These are phyloP conservation scores for Calycina herbarum DNA, from an alignment of 2,329 filamentous ascomycete genomes.

Conservation along the genomic window DNA sequence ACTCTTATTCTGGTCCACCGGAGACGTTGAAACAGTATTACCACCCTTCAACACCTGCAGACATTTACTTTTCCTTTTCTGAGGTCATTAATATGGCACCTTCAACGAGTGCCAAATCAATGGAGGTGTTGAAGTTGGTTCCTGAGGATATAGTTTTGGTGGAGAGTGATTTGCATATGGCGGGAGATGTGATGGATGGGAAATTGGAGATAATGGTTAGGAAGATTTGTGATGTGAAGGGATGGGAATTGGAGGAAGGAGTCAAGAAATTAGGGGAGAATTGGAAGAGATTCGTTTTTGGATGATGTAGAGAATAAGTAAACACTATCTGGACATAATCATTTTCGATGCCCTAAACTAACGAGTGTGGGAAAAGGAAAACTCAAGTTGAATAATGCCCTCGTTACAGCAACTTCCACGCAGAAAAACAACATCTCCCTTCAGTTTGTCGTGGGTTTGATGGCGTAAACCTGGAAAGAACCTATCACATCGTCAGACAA, in stretches of 20 bases:
- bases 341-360: not conserved
- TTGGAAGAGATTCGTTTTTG: constrained; percentile 66
- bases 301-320: not conserved
- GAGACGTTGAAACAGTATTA: constrained; percentile 79
- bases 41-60: constrained; percentile 67
- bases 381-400: too few species aligned
- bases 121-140: constrained; percentile 66
- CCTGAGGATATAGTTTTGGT: constrained; percentile 79
- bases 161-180: constrained; percentile 87
- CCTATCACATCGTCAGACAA: constrained; percentile 33
- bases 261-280: constrained; percentile 68
- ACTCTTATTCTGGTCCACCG: constrained; percentile 82
- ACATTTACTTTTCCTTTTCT: constrained; percentile 88
- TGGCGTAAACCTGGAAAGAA: constrained; percentile 52
- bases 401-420: too few species aligned
- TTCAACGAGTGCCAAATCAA: constrained; percentile 45
- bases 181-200: constrained; percentile 78
- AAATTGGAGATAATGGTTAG: constrained; percentile 72
- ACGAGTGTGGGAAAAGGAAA: too few species aligned
- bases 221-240: constrained; percentile 75
- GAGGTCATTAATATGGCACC: constrained; percentile 74
- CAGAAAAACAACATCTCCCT: not conserved
- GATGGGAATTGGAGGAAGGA: constrained; percentile 74
- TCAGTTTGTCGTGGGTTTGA: constrained; percentile 38
- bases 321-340: not conserved